phyloP scores from a whole-genome alignment of 352 stramenopile species.

The Blastocystis sp. region DNA sequence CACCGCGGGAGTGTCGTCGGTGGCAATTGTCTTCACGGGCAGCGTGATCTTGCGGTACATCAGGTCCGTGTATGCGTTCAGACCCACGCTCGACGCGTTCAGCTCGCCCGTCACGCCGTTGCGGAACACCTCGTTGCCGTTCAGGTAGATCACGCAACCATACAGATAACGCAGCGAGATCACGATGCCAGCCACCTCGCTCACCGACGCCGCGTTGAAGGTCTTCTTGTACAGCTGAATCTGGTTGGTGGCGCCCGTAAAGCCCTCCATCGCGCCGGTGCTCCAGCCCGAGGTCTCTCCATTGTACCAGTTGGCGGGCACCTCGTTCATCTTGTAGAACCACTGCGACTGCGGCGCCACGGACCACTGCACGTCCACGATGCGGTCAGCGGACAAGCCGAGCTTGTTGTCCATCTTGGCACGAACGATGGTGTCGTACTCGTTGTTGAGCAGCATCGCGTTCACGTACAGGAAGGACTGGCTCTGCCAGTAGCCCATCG shows the following conservation, averaged over 20 bases:
- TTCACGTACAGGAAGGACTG: conserved; percentile 32
- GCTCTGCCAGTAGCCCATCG: not conserved
- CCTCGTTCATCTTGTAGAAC: conserved; percentile 55
- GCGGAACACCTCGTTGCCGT: conserved; percentile 46
- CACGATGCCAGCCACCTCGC: not conserved
- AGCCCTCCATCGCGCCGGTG: not conserved
- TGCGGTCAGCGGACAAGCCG: not conserved
- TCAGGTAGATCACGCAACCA: conserved; percentile 43
- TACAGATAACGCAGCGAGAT: conserved; percentile 25
- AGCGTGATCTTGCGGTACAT: conserved; percentile 29
- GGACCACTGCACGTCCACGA: conserved; percentile 15
- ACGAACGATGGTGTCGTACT: conserved; percentile 32
- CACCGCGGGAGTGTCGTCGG: not conserved
- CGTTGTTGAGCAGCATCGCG: conserved; percentile 3
- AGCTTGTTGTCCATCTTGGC: not conserved
- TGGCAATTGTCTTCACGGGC: conserved; percentile 15
- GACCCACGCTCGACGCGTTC: not conserved
- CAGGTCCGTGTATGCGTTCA: not conserved
- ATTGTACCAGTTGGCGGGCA: conserved; percentile 38
- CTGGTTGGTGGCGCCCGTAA: conserved; percentile 12
- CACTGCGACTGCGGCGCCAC: not conserved
- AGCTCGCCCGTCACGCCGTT: conserved; percentile 61
- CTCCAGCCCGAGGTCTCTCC: not conserved
- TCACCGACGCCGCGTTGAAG: not conserved
- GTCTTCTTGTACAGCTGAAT: conserved; percentile 74